These are phyloP conservation scores for Melaleuca alternifolia DNA, from an alignment of 345 rosid genomes.

Conservation along the genomic window DNA sequence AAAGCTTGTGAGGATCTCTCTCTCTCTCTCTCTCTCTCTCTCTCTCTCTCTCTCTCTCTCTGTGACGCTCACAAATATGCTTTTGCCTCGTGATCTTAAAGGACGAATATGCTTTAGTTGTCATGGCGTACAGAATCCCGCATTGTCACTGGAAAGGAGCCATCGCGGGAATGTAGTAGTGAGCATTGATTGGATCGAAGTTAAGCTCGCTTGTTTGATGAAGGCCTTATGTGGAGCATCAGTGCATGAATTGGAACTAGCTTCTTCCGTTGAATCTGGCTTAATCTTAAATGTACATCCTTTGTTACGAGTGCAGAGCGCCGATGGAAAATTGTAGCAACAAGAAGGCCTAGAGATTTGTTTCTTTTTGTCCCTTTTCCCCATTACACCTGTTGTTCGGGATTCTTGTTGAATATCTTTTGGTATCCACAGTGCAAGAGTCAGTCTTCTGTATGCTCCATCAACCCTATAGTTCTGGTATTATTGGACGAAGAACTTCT, in stretches of 20 bases:
- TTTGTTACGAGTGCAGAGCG: not conserved
- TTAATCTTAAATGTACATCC: not conserved
- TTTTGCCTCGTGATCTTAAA: not conserved
- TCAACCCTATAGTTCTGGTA: not conserved
- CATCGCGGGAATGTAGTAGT: not conserved
- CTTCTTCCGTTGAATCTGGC: not conserved
- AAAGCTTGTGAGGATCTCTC: not conserved
- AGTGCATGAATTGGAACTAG: not conserved
- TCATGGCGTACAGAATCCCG: not conserved
- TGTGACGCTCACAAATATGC: not conserved
- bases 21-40: too few relatives aligned
- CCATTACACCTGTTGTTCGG: fast-evolving
- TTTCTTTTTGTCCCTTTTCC: not conserved
- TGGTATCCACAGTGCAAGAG: fast-evolving
- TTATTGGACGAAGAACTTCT: not conserved
- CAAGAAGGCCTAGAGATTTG: fast-evolving
- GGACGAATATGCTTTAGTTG: not conserved
- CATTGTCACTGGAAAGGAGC: not conserved
- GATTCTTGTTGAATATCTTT: fast-evolving
- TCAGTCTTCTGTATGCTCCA: fast-evolving
- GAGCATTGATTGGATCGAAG: fast-evolving
- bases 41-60: too few relatives aligned
- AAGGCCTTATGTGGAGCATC: fast-evolving
- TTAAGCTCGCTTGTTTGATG: not conserved
- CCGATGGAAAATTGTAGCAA: not conserved